These are phyloP conservation scores for Plasmopara viticola DNA, from an alignment of 352 stramenopile genomes.

Conservation along the genomic window DNA sequence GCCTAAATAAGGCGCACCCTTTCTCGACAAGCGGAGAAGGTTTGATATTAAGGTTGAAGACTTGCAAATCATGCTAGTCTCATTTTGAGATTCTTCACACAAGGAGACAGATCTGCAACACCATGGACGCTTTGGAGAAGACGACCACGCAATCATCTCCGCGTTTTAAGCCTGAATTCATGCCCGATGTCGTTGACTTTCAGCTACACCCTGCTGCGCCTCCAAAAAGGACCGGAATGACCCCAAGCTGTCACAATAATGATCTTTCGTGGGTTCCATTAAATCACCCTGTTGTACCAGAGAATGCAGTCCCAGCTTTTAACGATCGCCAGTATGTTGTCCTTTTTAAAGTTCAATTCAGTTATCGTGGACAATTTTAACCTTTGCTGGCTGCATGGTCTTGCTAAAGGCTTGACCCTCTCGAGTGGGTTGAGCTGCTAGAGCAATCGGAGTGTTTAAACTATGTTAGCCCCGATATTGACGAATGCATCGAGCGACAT, in stretches of 20 bases:
- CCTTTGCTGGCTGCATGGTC: neutral
- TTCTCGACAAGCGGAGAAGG: slow-evolving; percentile 26
- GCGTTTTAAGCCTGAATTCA: slow-evolving; percentile 6
- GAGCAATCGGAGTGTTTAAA: slow-evolving; percentile 32
- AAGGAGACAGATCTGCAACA: slow-evolving; percentile 17
- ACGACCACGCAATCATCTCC: neutral
- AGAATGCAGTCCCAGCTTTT: slow-evolving; percentile 7
- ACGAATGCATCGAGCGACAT: slow-evolving; percentile 32
- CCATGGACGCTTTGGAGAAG: slow-evolving; percentile 15
- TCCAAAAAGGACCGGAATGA: slow-evolving; percentile 20
- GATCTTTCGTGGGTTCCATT: slow-evolving; percentile 15
- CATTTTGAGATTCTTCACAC: slow-evolving; percentile 23
- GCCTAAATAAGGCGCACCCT: slow-evolving; percentile 10
- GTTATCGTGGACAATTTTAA: neutral
- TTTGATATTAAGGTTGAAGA: slow-evolving; percentile 7
- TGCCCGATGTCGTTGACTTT: slow-evolving; percentile 6
- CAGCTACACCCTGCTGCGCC: slow-evolving; percentile 10
- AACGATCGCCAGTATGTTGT: slow-evolving; percentile 18
- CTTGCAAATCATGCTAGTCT: slow-evolving; percentile 11
- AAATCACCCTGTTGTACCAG: slow-evolving; percentile 11
- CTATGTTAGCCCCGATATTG: slow-evolving; percentile 68
- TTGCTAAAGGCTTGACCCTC: slow-evolving; percentile 18
- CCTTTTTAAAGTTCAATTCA: neutral
- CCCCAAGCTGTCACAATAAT: slow-evolving; percentile 16
- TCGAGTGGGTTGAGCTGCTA: slow-evolving; percentile 60